Conservation (phyloP, 208 protist species). For the Acanthamoeba sp. region DNA sequence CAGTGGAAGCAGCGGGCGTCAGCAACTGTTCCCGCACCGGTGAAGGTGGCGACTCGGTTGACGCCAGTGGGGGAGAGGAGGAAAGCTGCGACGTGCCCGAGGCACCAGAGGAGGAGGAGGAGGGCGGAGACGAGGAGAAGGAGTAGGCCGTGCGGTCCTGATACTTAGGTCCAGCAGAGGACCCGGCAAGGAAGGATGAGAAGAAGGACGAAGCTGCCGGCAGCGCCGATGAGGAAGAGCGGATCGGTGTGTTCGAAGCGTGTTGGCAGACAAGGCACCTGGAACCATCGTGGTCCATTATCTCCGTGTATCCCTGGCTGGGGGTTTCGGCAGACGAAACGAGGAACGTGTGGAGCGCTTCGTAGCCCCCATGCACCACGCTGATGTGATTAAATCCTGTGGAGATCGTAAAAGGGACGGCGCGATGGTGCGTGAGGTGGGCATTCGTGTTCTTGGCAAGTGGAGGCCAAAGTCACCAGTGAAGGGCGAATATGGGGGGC, state of each 20-base stretch:
- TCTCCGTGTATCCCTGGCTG: not conserved
- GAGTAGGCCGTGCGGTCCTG: constrained; percentile 5
- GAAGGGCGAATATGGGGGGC: not conserved
- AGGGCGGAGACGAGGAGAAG: constrained; percentile 7
- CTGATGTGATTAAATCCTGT: constrained; percentile 28
- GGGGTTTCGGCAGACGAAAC: not conserved
- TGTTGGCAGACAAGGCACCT: not conserved
- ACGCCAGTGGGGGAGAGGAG: not conserved
- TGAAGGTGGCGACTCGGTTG: too few species aligned
- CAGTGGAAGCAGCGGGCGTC: not conserved
- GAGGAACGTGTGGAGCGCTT: constrained; percentile 1
- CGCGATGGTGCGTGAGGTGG: too few species aligned
- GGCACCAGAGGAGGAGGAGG: not conserved
- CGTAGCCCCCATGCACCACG: constrained; percentile 11
- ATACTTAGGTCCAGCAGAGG: not conserved
- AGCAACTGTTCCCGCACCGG: too few species aligned
- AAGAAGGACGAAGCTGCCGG: not conserved
- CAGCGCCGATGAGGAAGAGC: not conserved
- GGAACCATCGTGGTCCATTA: constrained; percentile 7
- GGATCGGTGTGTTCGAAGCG: not conserved
- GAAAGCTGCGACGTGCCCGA: too few species aligned
- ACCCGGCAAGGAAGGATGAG: not conserved
- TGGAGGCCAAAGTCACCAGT: too few species aligned
- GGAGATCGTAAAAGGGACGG: too few species aligned
- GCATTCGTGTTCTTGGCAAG: too few species aligned